Percentiles rank a stretch among this genome's conserved stretches.
Conservation (phyloP, 352 stramenopile genomes). For the Globisporangium orthogonon region DNA sequence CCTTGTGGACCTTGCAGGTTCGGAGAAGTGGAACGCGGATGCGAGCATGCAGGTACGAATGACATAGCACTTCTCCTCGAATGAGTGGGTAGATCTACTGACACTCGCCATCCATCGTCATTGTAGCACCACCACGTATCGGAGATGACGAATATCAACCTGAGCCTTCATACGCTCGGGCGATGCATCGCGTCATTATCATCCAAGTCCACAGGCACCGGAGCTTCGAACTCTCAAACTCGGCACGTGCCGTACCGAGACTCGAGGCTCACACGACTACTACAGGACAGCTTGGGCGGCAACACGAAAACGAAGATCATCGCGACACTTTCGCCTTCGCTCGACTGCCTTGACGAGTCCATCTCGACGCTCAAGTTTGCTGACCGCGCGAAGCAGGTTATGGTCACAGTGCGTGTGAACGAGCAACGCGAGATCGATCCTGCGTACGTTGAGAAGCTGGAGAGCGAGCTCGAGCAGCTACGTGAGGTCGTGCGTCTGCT, state of each 20-base stretch:
- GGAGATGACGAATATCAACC: conserved; percentile 94
- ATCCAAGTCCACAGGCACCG: conserved; percentile 15
- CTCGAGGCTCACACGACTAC: conserved; percentile 90
- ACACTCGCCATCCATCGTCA: not conserved
- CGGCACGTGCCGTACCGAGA: conserved; percentile 90
- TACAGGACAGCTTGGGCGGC: conserved; percentile 85
- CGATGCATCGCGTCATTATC: conserved; percentile 83
- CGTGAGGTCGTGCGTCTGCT: conserved; percentile 55
- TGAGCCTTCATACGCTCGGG: conserved; percentile 89
- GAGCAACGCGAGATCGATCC: conserved; percentile 82
- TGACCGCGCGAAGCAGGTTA: conserved; percentile 89
- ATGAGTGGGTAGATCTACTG: not conserved
- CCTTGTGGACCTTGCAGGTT: conserved; percentile 91
- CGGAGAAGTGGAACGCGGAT: conserved; percentile 90
- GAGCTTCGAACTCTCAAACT: conserved; percentile 3
- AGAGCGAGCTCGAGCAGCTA: conserved; percentile 79
- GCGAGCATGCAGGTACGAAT: conserved; percentile 64
- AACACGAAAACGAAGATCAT: conserved; percentile 92
- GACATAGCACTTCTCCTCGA: not conserved
- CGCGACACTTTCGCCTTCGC: conserved; percentile 80
- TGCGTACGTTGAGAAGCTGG: conserved; percentile 83
- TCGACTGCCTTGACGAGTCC: conserved; percentile 87
- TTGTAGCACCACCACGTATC: conserved; percentile 69
- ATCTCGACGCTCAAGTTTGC: conserved; percentile 94
- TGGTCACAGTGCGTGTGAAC: conserved; percentile 82